These are phyloP conservation scores for Manihot esculenta DNA, from an alignment of 441 rosid species.

Conservation along the genomic window DNA sequence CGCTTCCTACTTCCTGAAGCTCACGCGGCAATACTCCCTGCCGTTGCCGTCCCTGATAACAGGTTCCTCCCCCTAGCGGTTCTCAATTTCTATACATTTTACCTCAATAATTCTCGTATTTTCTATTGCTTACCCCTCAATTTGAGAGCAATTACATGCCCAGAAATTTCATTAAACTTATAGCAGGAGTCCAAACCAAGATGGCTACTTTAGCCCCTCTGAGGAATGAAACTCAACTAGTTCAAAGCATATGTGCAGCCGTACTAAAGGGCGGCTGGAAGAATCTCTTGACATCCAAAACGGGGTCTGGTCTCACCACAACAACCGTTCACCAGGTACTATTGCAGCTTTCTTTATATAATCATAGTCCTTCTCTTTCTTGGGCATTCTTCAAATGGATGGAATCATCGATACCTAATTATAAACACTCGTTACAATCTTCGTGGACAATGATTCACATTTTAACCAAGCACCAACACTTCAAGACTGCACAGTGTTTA, in stretches of 20 bases:
- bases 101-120: not conserved
- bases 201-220: slow-evolving; percentile 34
- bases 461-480: slow-evolving; percentile 61
- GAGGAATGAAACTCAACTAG: slow-evolving; percentile 32
- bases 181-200: slow-evolving; percentile 8
- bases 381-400: slow-evolving; percentile 61
- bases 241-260: slow-evolving; percentile 35
- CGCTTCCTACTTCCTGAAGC: slow-evolving; percentile 24
- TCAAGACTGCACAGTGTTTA: slow-evolving; percentile 68
- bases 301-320: slow-evolving; percentile 43
- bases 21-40: slow-evolving; percentile 12
- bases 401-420: slow-evolving; percentile 43
- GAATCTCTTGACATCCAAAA: slow-evolving; percentile 37
- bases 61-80: not conserved
- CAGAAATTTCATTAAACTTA: not conserved
- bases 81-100: not conserved
- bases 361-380: slow-evolving; percentile 43
- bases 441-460: slow-evolving; percentile 83
- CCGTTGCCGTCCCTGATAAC: too few relatives aligned
- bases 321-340: slow-evolving; percentile 49
- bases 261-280: slow-evolving; percentile 60
- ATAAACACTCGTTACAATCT: slow-evolving; percentile 61
- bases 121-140: not conserved
- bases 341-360: slow-evolving; percentile 38
- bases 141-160: not conserved